phyloP scores from a whole-genome alignment of 2,329 filamentous ascomycete genomes.

The Xylariaceae sp. region DNA sequence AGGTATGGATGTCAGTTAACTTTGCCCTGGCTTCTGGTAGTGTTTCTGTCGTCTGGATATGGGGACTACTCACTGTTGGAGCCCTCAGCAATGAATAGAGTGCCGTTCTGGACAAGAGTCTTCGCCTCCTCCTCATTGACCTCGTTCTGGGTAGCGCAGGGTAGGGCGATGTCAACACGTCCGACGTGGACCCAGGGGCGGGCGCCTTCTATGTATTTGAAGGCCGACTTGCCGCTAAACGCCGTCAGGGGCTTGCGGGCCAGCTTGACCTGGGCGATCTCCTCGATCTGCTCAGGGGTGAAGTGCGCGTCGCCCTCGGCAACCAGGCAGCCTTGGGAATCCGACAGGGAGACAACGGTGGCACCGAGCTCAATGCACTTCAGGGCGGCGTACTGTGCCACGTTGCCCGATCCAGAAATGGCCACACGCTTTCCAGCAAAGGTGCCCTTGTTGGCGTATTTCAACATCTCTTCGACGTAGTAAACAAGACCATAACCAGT shows the following conservation, averaged over 20 bases:
- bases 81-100: constrained; percentile 86
- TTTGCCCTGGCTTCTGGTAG: not conserved
- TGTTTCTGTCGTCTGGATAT: not conserved
- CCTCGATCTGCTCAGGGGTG: constrained; percentile 70
- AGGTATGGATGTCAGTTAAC: not conserved
- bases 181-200: constrained; percentile 90
- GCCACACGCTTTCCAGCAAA: constrained; percentile 91
- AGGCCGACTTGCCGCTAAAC: constrained; percentile 55
- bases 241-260: constrained; percentile 75
- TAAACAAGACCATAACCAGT: constrained; percentile 96
- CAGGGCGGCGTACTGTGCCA: constrained; percentile 93
- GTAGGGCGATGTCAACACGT: constrained; percentile 85
- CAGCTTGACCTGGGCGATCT: constrained; percentile 82
- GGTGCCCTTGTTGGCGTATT: constrained; percentile 78
- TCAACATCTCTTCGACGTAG: constrained; percentile 94
- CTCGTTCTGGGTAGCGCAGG: constrained; percentile 96
- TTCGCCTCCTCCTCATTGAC: constrained; percentile 86
- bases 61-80: constrained; percentile 60
- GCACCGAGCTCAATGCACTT: constrained; percentile 96
- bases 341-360: constrained; percentile 86
- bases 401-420: constrained; percentile 95
- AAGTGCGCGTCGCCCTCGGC: constrained; percentile 66
- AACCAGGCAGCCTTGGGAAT: constrained; percentile 81
- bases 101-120: constrained; percentile 69
- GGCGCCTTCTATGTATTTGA: constrained; percentile 81